These are phyloP conservation scores for Pythium brachiatum DNA, from an alignment of 352 stramenopile genomes.

Conservation along the genomic window DNA sequence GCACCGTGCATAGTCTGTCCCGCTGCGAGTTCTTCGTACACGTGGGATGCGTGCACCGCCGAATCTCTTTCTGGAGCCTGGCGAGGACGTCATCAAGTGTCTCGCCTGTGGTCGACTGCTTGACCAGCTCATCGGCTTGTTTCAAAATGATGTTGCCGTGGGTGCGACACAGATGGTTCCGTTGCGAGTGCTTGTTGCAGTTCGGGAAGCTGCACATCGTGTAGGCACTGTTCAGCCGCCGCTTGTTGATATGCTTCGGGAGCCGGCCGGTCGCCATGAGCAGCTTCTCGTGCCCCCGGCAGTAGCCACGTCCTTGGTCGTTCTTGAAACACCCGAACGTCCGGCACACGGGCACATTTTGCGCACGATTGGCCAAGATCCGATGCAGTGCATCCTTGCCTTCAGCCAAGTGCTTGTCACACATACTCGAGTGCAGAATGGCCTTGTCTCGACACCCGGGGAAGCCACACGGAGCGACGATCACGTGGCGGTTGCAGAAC, in stretches of 20 bases:
- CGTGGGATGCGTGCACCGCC: constrained; percentile 67
- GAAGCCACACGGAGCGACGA: constrained; percentile 82
- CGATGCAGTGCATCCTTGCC: constrained; percentile 73
- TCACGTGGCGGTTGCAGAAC: constrained; percentile 87
- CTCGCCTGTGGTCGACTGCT: constrained; percentile 40
- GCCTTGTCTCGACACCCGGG: constrained; percentile 81
- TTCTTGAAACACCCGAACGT: constrained; percentile 86
- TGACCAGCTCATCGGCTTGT: constrained; percentile 67
- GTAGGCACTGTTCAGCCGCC: constrained; percentile 85
- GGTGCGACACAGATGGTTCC: constrained; percentile 81
- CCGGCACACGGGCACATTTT: constrained; percentile 77
- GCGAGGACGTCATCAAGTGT: constrained; percentile 69
- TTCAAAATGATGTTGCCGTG: constrained; percentile 79
- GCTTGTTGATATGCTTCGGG: constrained; percentile 76
- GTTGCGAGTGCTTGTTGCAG: constrained; percentile 83
- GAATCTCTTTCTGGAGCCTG: constrained; percentile 73
- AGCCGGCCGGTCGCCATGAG: constrained; percentile 79
- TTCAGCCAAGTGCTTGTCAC: constrained; percentile 59
- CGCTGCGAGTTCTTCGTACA: constrained; percentile 87
- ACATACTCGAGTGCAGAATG: constrained; percentile 59
- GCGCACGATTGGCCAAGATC: constrained; percentile 53
- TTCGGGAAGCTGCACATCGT: constrained; percentile 87
- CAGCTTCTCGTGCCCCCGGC: constrained; percentile 81
- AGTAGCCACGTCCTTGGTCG: constrained; percentile 83
- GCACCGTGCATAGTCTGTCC: constrained; percentile 78